phyloP scores from a whole-genome alignment of 139 green algal genomes.

The Chlorella vulgaris region DNA sequence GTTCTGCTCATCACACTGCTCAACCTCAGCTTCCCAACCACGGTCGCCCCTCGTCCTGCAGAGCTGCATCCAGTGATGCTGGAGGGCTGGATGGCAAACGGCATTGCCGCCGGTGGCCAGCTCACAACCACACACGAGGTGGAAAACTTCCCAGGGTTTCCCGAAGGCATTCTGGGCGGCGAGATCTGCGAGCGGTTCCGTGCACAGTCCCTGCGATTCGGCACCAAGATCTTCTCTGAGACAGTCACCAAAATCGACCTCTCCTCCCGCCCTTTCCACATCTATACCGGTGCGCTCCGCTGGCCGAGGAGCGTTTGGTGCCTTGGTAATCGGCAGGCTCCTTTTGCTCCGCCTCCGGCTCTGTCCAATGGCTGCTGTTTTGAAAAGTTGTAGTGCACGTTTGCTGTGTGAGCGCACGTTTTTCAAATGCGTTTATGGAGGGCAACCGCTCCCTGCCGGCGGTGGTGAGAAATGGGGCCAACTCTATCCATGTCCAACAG shows the following conservation, averaged over 20 bases:
- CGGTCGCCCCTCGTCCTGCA: conserved; percentile 22
- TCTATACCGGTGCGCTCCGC: background rate
- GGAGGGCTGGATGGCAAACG: conserved; percentile 88
- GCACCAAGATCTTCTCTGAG: conserved; percentile 76
- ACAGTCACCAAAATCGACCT: conserved; percentile 86
- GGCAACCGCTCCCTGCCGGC: too few species aligned
- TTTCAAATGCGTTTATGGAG: too few species aligned
- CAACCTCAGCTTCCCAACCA: too few species aligned
- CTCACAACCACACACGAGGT: conserved; percentile 94
- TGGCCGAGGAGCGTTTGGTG: too few species aligned
- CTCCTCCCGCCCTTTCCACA: conserved; percentile 61
- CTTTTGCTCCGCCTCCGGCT: too few species aligned
- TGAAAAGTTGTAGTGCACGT: too few species aligned
- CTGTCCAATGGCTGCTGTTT: too few species aligned
- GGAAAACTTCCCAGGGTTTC: conserved; percentile 98
- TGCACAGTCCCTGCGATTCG: conserved; percentile 71
- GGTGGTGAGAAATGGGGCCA: too few species aligned
- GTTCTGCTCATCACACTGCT: too few species aligned
- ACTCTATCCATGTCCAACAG: too few species aligned
- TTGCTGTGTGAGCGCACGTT: too few species aligned
- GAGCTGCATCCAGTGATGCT: conserved; percentile 87
- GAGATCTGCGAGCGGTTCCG: conserved; percentile 76
- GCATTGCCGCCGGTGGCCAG: conserved; percentile 92
- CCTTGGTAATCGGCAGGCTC: too few species aligned
- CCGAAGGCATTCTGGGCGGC: conserved; percentile 92